Base-by-base conservation (phyloP, 2,329 filamentous ascomycete genomes). In the Dothistroma pini region DNA sequence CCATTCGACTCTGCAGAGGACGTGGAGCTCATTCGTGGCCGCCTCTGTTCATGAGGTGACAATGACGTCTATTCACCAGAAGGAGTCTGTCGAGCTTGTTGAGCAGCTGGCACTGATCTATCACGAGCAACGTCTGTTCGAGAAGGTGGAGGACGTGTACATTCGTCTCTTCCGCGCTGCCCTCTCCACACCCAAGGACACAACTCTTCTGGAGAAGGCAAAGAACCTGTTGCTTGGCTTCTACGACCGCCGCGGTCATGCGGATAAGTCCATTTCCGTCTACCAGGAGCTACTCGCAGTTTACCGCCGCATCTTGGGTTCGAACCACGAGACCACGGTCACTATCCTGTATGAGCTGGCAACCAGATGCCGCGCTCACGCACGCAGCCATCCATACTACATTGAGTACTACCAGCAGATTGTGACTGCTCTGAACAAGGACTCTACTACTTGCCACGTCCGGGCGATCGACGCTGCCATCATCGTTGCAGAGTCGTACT, bases 391-490 rank as follows among this genome's bases (percentile, higher is more conserved):
- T 54, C 77, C 76, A 1, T 77, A 76, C 64, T 81, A 76, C 65
- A 71, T 80, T 47, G 79, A 78, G 56, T 78, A 79, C 61, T 80
- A 81, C 66, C 75, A 78, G 57, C 75, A 78, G 54, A 80, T 82
- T 50, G 76, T 80, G 14, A 74, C 72, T 0, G 76, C 71, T 1
- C 66, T 79, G 22, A 79, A 75, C 64, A 76, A 76, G 58, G 74
- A 77, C 48, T 72, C 71, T 7, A 70, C 75, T 19, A 64, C 74
- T 0, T 74, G 76, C 53, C 74, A 78, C 63, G 71, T 73, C 21
- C 71, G 76, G 59, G 75, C 77, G 0, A 66, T 79, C 31, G 75
- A 76, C 52, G 79, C 79, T 10, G 73, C 76, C 21, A 66, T 76
- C 22, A 72, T 77, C 35, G 75, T 80, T 1, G 74, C 74, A 10